A percentile compares a stretch with the other conserved stretches of the same genome.
Evolutionary conservation across 129 eudicot genomes (phyloP).

Genomic region (Arctium lappa): DNA sequence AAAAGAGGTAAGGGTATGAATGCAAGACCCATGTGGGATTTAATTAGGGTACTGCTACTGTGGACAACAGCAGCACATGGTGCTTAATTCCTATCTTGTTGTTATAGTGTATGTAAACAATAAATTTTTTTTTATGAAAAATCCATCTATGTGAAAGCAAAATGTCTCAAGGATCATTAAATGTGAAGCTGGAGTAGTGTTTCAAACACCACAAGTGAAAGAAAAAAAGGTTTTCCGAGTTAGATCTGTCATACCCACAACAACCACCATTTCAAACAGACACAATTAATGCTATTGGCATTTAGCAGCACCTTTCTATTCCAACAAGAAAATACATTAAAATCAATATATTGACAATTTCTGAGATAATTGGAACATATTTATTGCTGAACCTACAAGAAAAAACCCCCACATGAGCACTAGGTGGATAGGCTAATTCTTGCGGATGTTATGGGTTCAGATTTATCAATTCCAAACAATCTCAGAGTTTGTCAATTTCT

Average conservation of each 20-base stretch:
- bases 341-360: not conserved
- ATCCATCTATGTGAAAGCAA: slow-evolving; percentile 25
- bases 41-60: slow-evolving; percentile 17
- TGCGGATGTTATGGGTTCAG: not conserved
- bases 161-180: slow-evolving; percentile 19
- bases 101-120: slow-evolving; percentile 6
- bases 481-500: not conserved
- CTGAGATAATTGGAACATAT: slow-evolving; percentile 2
- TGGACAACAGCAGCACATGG: slow-evolving; percentile 37
- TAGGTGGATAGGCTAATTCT: not conserved
- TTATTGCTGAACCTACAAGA: not conserved
- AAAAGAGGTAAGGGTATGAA: slow-evolving; percentile 27
- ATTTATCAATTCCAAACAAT: not conserved
- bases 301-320: slow-evolving; percentile 18
- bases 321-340: slow-evolving; percentile 1
- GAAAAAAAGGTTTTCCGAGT: not conserved
- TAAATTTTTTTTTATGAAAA: not conserved
- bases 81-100: slow-evolving; percentile 26
- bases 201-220: slow-evolving; percentile 10
- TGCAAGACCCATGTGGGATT: slow-evolving; percentile 33
- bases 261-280: slow-evolving; percentile 17
- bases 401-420: not conserved
- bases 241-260: slow-evolving; percentile 19
- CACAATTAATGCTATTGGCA: slow-evolving; percentile 19
- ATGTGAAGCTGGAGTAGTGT: slow-evolving; percentile 6